A percentile compares a stretch with the other conserved stretches of the same genome.
These are phyloP conservation scores for Trichoderma polysporum DNA, from an alignment of 2,329 filamentous ascomycete species.

Conservation along the genomic window DNA sequence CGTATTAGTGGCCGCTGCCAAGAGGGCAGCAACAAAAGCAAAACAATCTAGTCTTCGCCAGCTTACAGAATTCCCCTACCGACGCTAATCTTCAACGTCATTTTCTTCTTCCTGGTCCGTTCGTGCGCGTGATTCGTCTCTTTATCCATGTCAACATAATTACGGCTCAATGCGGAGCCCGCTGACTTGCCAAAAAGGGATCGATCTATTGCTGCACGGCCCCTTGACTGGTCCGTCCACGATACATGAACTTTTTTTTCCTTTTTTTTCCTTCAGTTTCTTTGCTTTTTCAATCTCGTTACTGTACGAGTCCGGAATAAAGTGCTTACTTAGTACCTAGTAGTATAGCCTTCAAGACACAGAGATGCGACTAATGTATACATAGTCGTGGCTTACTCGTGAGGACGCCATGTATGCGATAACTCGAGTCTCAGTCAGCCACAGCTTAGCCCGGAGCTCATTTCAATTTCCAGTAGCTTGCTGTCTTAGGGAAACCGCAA, in stretches of 20 bases:
- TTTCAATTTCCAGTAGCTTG: conserved; percentile 9
- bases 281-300: not conserved
- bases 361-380: not conserved
- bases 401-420: not conserved
- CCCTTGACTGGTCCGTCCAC: conserved; percentile 4
- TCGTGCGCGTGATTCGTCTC: conserved; percentile 16
- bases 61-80: not conserved
- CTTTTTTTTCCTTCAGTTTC: not conserved
- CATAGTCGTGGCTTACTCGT: not conserved
- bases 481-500: not conserved
- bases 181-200: conserved; percentile 19
- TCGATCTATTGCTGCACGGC: conserved; percentile 19
- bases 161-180: conserved; percentile 19
- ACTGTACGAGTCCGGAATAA: not conserved
- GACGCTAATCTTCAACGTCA: not conserved
- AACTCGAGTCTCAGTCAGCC: conserved; percentile 1
- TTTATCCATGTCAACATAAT: conserved; percentile 10
- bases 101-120: not conserved
- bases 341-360: not conserved
- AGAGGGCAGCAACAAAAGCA: not conserved
- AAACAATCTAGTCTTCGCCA: not conserved
- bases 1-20: not conserved
- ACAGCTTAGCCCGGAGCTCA: not conserved
- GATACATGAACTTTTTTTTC: not conserved
- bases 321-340: not conserved